Conservation (phyloP, 257 asterid genomes). For the Forsythia suspensa region DNA sequence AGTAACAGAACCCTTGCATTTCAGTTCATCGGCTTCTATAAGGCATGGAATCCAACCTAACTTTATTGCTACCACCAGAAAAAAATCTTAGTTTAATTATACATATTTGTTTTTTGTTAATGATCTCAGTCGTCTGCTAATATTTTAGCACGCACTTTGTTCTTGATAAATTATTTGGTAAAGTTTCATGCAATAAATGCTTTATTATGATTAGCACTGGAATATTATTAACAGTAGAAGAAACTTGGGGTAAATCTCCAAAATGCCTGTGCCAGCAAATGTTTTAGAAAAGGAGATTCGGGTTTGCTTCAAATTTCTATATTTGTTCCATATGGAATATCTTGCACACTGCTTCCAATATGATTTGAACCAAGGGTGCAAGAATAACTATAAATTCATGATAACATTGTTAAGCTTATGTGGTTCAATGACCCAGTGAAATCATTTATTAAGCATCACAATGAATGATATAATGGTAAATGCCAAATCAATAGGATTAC, state of each 20-base stretch:
- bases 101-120: not conserved
- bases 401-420: not conserved
- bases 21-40: constrained; percentile 11
- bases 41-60: constrained; percentile 17
- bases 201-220: not conserved
- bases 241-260: not conserved
- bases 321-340: not conserved
- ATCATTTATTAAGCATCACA: constrained; percentile 5
- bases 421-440: not conserved
- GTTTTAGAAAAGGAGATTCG: not conserved
- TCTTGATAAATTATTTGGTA: not conserved
- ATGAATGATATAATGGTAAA: not conserved
- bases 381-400: constrained; percentile 1
- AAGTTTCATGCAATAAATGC: not conserved
- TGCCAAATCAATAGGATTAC: not conserved
- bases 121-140: not conserved
- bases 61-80: not conserved
- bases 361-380: constrained; percentile 1
- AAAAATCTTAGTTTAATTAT: not conserved
- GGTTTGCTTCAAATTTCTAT: not conserved
- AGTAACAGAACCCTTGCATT: constrained; percentile 1
- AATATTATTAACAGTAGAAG: not conserved
- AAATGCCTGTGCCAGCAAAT: not conserved
- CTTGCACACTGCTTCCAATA: constrained; percentile 2
- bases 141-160: not conserved